Evolutionary conservation across 2,329 filamentous ascomycete species (phyloP).

Genomic region (Monosporascus sp.): DNA sequence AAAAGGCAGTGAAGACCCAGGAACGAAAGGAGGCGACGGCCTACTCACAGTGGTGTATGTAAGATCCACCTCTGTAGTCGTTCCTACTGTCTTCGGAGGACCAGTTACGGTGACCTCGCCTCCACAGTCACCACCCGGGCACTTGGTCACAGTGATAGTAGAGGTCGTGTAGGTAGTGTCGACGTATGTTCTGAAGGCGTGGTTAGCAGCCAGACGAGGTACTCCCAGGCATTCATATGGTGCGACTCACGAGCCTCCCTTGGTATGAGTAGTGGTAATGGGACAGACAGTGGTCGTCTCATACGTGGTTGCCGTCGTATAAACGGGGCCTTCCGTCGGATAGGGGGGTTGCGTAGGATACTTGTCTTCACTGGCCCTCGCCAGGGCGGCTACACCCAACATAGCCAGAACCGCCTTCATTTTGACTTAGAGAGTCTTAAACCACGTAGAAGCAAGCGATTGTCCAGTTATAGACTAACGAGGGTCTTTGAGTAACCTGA

Average conservation of each 20-base stretch:
- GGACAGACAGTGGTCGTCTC: slow-evolving; percentile 41
- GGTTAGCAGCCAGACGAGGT: slow-evolving; percentile 8
- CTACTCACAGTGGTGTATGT: slow-evolving; percentile 30
- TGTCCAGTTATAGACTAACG: slow-evolving; percentile 6
- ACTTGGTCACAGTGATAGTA: slow-evolving; percentile 36
- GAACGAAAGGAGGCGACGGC: background rate
- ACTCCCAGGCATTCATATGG: background rate
- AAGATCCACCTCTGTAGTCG: slow-evolving; percentile 29
- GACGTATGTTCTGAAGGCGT: slow-evolving; percentile 31
- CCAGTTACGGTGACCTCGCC: slow-evolving; percentile 28
- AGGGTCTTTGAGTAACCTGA: slow-evolving; percentile 25
- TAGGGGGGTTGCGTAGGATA: background rate
- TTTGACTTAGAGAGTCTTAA: slow-evolving; percentile 5
- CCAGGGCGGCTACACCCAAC: slow-evolving; percentile 21
- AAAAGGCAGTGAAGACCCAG: slow-evolving; percentile 18
- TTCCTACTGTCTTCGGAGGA: slow-evolving; percentile 30
- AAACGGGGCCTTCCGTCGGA: background rate
- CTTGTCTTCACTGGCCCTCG: slow-evolving; percentile 14
- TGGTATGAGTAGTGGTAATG: slow-evolving; percentile 36
- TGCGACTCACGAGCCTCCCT: slow-evolving; percentile 33
- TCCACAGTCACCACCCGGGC: slow-evolving; percentile 30
- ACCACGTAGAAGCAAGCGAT: background rate
- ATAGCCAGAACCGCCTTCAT: slow-evolving; percentile 23
- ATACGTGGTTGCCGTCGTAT: slow-evolving; percentile 28
- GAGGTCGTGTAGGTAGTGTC: slow-evolving; percentile 38